Conservation (phyloP, 2,329 filamentous ascomycete species). For the Colletotrichum falcatum region DNA sequence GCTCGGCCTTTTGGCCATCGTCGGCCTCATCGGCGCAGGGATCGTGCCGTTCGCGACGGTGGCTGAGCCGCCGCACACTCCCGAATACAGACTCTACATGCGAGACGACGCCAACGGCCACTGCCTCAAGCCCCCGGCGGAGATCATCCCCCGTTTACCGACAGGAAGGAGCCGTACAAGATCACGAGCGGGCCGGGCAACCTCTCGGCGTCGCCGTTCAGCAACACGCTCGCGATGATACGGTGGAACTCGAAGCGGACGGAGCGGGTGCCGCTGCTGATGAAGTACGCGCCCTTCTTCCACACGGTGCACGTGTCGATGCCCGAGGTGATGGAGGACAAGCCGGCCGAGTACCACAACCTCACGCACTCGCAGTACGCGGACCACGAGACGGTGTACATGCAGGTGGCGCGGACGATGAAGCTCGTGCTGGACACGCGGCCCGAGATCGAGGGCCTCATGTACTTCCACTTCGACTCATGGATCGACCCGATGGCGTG, state of each 20-base stretch:
- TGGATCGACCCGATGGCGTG: slow-evolving; percentile 49
- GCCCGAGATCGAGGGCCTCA: slow-evolving; percentile 46
- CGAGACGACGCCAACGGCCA: slow-evolving; percentile 32
- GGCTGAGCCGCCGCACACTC: slow-evolving; percentile 33
- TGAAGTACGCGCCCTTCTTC: slow-evolving; percentile 49
- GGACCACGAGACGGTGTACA: slow-evolving; percentile 42
- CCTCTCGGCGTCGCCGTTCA: slow-evolving; percentile 45
- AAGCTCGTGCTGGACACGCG: slow-evolving; percentile 46
- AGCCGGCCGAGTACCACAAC: slow-evolving; percentile 41
- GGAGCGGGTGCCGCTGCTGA: slow-evolving; percentile 46
- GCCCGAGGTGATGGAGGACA: slow-evolving; percentile 41
- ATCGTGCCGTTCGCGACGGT: slow-evolving; percentile 41
- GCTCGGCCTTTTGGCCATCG: slow-evolving; percentile 20
- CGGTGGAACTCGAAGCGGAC: slow-evolving; percentile 46
- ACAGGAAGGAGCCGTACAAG: slow-evolving; percentile 22
- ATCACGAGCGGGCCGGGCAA: slow-evolving; percentile 24
- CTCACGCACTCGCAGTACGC: slow-evolving; percentile 46
- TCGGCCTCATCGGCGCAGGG: slow-evolving; percentile 34
- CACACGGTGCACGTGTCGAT: slow-evolving; percentile 47
- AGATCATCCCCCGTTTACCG: slow-evolving; percentile 28
- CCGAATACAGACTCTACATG: slow-evolving; percentile 35
- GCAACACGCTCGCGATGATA: slow-evolving; percentile 47
- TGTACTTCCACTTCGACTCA: slow-evolving; percentile 50
- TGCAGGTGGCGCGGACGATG: slow-evolving; percentile 48
- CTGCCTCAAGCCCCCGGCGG: slow-evolving; percentile 21